Conservation (phyloP, 1,139 yeast genomes). For the Suhomyces bolitotheri region DNA sequence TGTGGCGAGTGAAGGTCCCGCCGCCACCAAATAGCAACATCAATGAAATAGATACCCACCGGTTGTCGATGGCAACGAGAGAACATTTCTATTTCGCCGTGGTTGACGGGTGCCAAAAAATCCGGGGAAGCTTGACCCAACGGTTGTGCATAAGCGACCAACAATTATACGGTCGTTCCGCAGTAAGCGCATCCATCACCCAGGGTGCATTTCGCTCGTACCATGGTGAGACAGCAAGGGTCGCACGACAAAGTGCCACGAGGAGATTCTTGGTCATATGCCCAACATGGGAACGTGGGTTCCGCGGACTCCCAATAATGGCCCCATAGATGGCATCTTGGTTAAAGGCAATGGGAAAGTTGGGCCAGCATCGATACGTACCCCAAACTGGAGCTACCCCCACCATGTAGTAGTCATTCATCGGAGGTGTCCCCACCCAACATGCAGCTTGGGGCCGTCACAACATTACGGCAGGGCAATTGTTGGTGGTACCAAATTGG, state of each 20-base stretch:
- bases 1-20: too few relatives aligned
- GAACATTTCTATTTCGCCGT: too few relatives aligned
- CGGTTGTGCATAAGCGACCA: slow-evolving; percentile 1
- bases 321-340: too few relatives aligned
- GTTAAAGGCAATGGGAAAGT: too few relatives aligned
- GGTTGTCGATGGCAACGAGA: too few relatives aligned
- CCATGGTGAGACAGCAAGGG: not conserved
- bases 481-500: slow-evolving; percentile 2
- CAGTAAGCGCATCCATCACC: not conserved
- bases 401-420: slow-evolving; percentile 1
- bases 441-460: slow-evolving; percentile 1
- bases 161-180: slow-evolving; percentile 1
- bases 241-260: not conserved
- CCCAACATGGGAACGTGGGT: not conserved
- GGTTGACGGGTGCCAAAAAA: too few relatives aligned
- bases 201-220: not conserved
- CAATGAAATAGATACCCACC: too few relatives aligned
- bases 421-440: slow-evolving; percentile 2
- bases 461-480: slow-evolving; percentile 2
- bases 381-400: too few relatives aligned
- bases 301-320: too few relatives aligned
- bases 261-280: too few relatives aligned
- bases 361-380: not conserved
- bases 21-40: too few relatives aligned
- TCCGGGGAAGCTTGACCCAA: too few relatives aligned